A percentile compares a stretch with the other conserved stretches of the same genome.
phyloP scores from a whole-genome alignment of 2,329 filamentous ascomycete species.

The Ophiostoma sp. region DNA sequence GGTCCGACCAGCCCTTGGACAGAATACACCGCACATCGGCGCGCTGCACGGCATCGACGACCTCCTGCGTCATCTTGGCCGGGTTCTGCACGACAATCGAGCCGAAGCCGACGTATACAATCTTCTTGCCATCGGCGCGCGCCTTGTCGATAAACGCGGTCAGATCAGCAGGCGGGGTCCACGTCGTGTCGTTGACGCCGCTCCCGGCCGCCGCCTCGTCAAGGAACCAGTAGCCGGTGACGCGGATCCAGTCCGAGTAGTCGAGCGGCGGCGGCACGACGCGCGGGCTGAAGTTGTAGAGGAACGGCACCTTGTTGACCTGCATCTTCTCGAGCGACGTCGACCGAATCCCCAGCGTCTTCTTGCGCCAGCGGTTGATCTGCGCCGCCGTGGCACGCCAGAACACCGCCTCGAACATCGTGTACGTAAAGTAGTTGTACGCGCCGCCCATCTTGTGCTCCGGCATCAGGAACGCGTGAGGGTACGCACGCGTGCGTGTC shows the following conservation, averaged over 20 bases:
- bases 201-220: slow-evolving; percentile 51
- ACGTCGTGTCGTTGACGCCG: slow-evolving; percentile 38
- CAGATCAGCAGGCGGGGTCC: slow-evolving; percentile 70
- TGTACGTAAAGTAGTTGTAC: slow-evolving; percentile 92
- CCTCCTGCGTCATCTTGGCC: slow-evolving; percentile 80
- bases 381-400: slow-evolving; percentile 91
- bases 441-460: slow-evolving; percentile 90
- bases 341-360: slow-evolving; percentile 67
- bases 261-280: slow-evolving; percentile 93
- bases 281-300: slow-evolving; percentile 93
- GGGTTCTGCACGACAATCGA: slow-evolving; percentile 93
- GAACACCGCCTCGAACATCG: slow-evolving; percentile 94
- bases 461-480: slow-evolving; percentile 90
- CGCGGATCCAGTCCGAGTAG: slow-evolving; percentile 94
- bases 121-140: slow-evolving; percentile 73
- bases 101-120: slow-evolving; percentile 96
- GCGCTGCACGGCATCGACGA: slow-evolving; percentile 83
- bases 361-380: slow-evolving; percentile 87
- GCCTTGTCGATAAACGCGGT: slow-evolving; percentile 78
- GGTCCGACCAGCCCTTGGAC: slow-evolving; percentile 95
- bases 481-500: slow-evolving; percentile 92
- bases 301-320: slow-evolving; percentile 92
- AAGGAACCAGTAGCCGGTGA: slow-evolving; percentile 97
- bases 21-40: slow-evolving; percentile 92
- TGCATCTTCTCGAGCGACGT: slow-evolving; percentile 89